Base-by-base conservation (phyloP, 2,329 filamentous ascomycete genomes). In the Ceratocystis eucalypticola region DNA sequence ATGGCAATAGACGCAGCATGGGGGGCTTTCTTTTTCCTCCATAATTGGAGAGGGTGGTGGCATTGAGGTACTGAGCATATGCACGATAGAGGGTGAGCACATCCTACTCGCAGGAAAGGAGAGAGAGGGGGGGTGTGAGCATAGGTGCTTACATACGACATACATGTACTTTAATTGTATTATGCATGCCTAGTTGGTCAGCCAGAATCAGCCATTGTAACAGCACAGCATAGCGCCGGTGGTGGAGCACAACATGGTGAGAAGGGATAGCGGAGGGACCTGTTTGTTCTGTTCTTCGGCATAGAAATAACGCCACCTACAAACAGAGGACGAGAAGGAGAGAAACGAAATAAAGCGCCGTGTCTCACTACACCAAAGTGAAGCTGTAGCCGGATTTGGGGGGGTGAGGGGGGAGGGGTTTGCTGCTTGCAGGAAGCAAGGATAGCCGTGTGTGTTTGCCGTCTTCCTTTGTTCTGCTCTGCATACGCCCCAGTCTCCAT, bases 81-180 rank as follows among this genome's bases (percentile, higher is more conserved):
- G 53, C 53, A 59, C n/a, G 53, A 59, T 59, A 59, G 15, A 59
- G 53, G 53, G 53, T 59, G 53, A 59, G 53, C 33, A 59, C 28
- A 59, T 59, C 28, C 53, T 59, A n/a, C 53, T n/a, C n/a, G 28
- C 53, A 59, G 28, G 53, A 59, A 17, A 59, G 53, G 53, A 20
- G 53, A 59, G 48, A 28, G 20, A n/a, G 20, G 3, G 25, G 12
- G n/a, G 28, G 53, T 25, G 53, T 37, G 53, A 30, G 25, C 17
- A 57, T 30, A 15, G 6, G 10, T 12, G 25, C 8, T n/a, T 50
- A 22, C 4, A n/a, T 17, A 30, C 50, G 3, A 20, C 50, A 55
- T 28, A 30, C 53, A 57, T 22, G 28, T 28, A 33, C 15, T 50
- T 22, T n/a, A 50, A 22, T n/a, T 50, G 17, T n/a, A 10, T n/a